Conservation (phyloP, 192 early-diverging fungal genomes). For the Fimicolochytrium jonesii region DNA sequence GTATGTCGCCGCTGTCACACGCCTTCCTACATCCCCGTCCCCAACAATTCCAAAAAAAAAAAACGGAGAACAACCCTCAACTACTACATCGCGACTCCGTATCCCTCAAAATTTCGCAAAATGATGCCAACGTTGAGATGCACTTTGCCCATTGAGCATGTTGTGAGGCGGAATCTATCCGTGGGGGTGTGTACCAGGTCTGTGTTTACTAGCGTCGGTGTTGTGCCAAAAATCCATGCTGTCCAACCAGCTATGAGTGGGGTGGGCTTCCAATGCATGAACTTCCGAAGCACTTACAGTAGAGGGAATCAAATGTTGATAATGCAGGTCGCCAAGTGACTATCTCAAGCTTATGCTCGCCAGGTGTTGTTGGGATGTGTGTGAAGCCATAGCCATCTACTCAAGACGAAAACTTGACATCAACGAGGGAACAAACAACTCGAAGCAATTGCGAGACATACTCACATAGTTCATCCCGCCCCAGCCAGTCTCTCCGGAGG, state of each 20-base stretch:
- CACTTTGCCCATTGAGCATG: constrained; percentile 51
- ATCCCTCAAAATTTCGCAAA: constrained; percentile 42
- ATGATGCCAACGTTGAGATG: constrained; percentile 42
- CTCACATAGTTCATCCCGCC: constrained; percentile 52
- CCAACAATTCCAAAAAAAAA: no score
- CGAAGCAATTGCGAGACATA: neutral
- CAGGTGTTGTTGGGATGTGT: constrained; percentile 52
- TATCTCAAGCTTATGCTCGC: constrained; percentile 41
- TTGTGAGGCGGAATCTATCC: constrained; percentile 49
- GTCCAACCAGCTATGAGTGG: neutral
- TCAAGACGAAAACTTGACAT: neutral
- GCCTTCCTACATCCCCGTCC: no score
- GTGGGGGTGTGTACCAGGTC: constrained; percentile 45
- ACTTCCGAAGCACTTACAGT: constrained; percentile 34
- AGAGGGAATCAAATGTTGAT: constrained; percentile 40
- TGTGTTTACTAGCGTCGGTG: constrained; percentile 43
- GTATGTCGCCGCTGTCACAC: no score
- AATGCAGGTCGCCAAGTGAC: constrained; percentile 51
- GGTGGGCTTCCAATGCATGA: neutral
- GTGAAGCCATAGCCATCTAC: constrained; percentile 54
- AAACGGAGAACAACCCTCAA: no score
- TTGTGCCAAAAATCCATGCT: constrained; percentile 49
- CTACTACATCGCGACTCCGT: constrained; percentile 41
- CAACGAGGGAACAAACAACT: neutral
- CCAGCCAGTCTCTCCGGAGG: constrained; percentile 45